A percentile compares a stretch with the other conserved stretches of the same genome.
Conservation (phyloP, 768 basidiomycete genomes). For the Boletus rubroflammeus region DNA sequence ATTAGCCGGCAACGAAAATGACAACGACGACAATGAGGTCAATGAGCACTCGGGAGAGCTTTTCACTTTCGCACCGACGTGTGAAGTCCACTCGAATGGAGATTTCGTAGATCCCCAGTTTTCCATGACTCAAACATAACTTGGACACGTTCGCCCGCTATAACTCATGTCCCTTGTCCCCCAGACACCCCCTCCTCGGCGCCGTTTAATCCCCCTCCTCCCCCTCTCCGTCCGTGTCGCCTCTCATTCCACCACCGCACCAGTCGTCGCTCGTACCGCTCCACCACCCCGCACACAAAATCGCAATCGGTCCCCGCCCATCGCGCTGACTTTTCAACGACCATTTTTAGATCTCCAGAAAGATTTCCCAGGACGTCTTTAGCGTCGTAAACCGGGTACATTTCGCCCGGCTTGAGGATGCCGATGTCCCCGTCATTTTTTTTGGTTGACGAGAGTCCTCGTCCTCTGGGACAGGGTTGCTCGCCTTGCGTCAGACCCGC, state of each 20-base stretch:
- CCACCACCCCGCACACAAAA: conserved; percentile 53
- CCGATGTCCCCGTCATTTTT: conserved; percentile 4
- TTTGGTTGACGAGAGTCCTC: conserved; percentile 10
- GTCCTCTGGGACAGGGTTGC: neutral
- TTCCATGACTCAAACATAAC: neutral
- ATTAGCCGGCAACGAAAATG: conserved; percentile 12
- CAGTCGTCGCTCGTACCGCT: conserved; percentile 63
- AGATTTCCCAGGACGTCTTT: conserved; percentile 63
- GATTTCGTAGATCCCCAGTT: neutral
- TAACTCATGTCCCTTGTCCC: neutral
- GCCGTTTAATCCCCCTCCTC: conserved; percentile 18
- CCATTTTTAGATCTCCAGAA: conserved; percentile 44
- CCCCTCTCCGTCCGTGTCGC: conserved; percentile 13
- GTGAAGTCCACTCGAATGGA: conserved; percentile 2
- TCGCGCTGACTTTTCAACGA: conserved; percentile 49
- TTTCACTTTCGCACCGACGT: conserved; percentile 10
- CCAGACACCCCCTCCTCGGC: conserved; percentile 1
- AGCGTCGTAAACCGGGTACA: conserved; percentile 61
- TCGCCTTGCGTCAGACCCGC: neutral
- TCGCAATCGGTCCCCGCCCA: conserved; percentile 55
- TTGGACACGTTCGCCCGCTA: neutral
- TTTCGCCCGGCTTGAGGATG: conserved; percentile 51
- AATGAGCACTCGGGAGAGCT: neutral
- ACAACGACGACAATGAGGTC: conserved; percentile 9
- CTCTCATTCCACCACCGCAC: conserved; percentile 43